Evolutionary conservation across 306 rosid species (phyloP), one percentile per base, ranked within the genome.

Genomic region (Casuarina equisetifolia): DNA sequence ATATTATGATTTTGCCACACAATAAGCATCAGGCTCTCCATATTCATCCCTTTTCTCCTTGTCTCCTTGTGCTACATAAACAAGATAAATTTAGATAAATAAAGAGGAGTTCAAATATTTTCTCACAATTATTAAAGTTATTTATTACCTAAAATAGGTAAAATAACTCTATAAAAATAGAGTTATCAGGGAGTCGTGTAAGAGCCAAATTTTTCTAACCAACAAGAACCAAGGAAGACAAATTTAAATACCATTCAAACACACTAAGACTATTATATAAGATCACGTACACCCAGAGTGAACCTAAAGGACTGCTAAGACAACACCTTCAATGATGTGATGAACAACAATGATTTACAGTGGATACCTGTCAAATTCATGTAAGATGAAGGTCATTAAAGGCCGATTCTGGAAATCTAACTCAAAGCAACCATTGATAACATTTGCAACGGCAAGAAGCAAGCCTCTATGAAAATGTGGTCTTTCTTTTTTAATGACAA

Each of bases 331-430:
- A 35, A 61, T 10, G 3, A 44, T 49, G 19, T 20, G 17, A 63
- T 3, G 19, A 53, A 6, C 15, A 63, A 9, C 4, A 15, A 38
- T 49, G 59, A 67, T 62, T 11, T 35, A 64, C 8, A 77, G 55
- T 19, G 39, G 46, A 69, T 66, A 94, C 98, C 97, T 89, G 83
- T 87, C 83, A 78, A 94, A 89, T 80, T 80, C 86, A 4, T 80
- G 76, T 77, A 90, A 66, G 83, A 94, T 87, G 77, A 92, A 95
- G 3, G 74, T 68, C 89, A 92, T 84, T 49, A 84, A 59, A 59
- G 98, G 98, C 48, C 97, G 97, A 81, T 87, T 90, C 79, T 97
- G 88, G 75, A 89, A 86, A 85, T 94, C 98, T 74, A 89, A 94
- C 82, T 90, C 98, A 75, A 94, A 94, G 86, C 97, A 94, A 79